Base-by-base conservation (phyloP, 306 rosid species). In the Citrullus mucosospermus region DNA sequence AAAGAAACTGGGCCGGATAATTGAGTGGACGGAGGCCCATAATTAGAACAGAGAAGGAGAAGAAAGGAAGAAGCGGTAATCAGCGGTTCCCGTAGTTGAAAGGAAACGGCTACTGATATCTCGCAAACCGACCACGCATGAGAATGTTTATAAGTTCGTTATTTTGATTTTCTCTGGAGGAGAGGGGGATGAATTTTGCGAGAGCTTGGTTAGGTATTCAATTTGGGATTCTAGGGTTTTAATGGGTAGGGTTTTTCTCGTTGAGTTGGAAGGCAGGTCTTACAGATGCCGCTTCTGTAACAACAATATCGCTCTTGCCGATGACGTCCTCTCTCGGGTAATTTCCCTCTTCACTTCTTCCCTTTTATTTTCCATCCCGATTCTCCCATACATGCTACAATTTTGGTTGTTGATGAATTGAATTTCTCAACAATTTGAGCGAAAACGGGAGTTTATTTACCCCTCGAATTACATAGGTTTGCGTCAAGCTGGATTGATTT, bases 181-280 rank as follows among this genome's bases (percentile, higher is more conserved):
- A 50, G 13, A 59, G 43, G 14, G 77, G 43, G 9, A 50, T 16
- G 77, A 8, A 13, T 65, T 16, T 53, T 6, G 0, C 77, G 81
- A 43, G 71, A 18, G 66, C 16, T 11, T 79, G 17, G 59, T 51
- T 51, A 55, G 25, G 16, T 22, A 9, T 32, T 48, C 28, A 50
- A 53, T 78, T 78, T 78, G 75, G 76, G 75, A 48, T 48, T 48
- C 28, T 78, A 51, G 76, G 75, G 76, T 48, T 62, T 66, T 6
- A 34, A 90, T 92, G 98, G 98, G 98, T 54, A 90, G 97, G 83
- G 58, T 90, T 66, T 92, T 89, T 78, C 60, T 86, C 38, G 84
- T 92, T 57, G 94, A 93, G 81, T 88, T 92, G 85, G 92, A 93
- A 15, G 98, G 97, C 78, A 90, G 86, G 80, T 77, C 84, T 41